A percentile compares a stretch with the other conserved stretches of the same genome.
Conservation (phyloP, 441 rosid genomes). For the Eruca vesicaria region DNA sequence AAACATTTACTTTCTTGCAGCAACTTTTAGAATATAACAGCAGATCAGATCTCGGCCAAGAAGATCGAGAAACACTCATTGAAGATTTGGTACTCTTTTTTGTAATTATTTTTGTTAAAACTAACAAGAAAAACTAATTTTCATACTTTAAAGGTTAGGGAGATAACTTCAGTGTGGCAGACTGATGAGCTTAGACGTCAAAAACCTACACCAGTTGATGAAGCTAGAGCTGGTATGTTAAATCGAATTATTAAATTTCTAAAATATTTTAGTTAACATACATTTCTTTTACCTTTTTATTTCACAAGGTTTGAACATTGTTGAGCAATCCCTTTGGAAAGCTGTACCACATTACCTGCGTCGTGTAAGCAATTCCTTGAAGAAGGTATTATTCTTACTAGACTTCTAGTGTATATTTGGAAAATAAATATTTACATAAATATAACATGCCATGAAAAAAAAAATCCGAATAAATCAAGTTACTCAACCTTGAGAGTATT, state of each 20-base stretch:
- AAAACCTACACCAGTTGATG: slow-evolving; percentile 93
- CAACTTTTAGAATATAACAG: slow-evolving; percentile 86
- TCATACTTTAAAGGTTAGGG: slow-evolving; percentile 58
- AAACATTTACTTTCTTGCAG: slow-evolving; percentile 41
- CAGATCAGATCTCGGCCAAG: slow-evolving; percentile 85
- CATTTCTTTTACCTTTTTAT: background rate
- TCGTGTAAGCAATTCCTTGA: slow-evolving; percentile 85
- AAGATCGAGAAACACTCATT: slow-evolving; percentile 85
- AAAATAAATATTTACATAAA: background rate
- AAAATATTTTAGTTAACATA: background rate
- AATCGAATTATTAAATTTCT: background rate
- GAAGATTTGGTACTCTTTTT: slow-evolving; percentile 76
- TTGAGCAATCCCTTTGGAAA: slow-evolving; percentile 97
- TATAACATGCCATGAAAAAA: background rate
- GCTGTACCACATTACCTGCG: slow-evolving; percentile 90
- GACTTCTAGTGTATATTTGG: slow-evolving; percentile 1
- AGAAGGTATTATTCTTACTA: slow-evolving; percentile 53
- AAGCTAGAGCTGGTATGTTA: slow-evolving; percentile 81
- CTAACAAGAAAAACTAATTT: background rate
- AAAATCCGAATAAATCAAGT: background rate
- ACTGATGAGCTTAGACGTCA: slow-evolving; percentile 98
- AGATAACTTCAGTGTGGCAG: slow-evolving; percentile 93
- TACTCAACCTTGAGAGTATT: background rate
- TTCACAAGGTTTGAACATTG: slow-evolving; percentile 76
- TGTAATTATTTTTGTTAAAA: background rate